Conservation (phyloP, 768 basidiomycete species). For the Lanmaoa pseudosensibilis region DNA sequence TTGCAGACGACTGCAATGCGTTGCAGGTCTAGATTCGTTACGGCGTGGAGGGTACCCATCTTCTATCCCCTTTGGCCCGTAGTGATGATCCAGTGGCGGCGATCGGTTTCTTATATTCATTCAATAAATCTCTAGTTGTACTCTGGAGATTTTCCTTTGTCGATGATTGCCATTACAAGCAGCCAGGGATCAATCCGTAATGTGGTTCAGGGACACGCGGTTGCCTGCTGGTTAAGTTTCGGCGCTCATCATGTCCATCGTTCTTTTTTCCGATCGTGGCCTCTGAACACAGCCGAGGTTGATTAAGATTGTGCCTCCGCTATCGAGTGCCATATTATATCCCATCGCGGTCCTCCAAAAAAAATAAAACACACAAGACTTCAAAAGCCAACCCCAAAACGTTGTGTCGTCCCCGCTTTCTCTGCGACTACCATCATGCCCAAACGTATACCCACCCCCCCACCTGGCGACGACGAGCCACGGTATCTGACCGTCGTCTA, state of each 20-base stretch:
- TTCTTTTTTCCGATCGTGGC: slow-evolving; percentile 1
- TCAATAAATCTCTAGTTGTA: background rate
- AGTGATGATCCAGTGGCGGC: background rate
- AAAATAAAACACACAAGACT: background rate
- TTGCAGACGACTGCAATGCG: background rate
- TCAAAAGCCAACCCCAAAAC: background rate
- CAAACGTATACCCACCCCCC: slow-evolving; percentile 43
- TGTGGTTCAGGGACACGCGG: background rate
- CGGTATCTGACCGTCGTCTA: slow-evolving; percentile 44
- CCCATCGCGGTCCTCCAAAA: slow-evolving; percentile 2
- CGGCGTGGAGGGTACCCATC: background rate
- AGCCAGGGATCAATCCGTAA: background rate
- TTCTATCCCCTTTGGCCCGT: background rate
- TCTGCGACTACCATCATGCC: slow-evolving; percentile 32
- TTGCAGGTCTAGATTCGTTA: background rate
- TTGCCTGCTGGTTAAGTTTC: background rate
- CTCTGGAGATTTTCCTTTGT: background rate
- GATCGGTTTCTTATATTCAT: background rate
- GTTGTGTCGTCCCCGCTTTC: background rate
- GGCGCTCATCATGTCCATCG: background rate
- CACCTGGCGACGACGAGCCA: slow-evolving; percentile 45
- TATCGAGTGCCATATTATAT: background rate
- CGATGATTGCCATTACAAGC: background rate
- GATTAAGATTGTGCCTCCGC: background rate
- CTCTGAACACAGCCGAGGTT: background rate